phyloP scores from a whole-genome alignment of 78 protist species.

The Speleostelium caveatum region DNA sequence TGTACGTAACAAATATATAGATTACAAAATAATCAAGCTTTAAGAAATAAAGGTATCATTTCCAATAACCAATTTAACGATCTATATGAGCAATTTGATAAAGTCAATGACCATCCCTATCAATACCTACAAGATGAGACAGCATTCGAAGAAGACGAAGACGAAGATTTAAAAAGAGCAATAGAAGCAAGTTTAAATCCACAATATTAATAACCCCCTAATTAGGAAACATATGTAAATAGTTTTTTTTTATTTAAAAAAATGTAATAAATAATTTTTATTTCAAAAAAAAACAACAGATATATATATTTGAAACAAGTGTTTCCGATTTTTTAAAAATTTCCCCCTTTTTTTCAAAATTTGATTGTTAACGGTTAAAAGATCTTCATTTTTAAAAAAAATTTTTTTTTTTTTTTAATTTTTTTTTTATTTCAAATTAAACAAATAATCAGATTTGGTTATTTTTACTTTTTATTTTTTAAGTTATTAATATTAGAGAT shows the following conservation, averaged over 20 bases:
- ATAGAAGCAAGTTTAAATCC: not conserved
- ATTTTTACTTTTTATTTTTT: too few species aligned
- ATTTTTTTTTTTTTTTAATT: too few species aligned
- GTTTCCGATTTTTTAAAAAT: too few species aligned
- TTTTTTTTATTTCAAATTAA: too few species aligned
- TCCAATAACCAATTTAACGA: not conserved
- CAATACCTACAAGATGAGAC: not conserved
- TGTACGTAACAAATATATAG: not conserved
- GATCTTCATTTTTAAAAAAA: too few species aligned
- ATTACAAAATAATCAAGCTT: not conserved
- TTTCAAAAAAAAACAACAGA: too few species aligned
- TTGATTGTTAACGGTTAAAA: too few species aligned
- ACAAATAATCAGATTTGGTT: too few species aligned
- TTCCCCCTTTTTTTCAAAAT: too few species aligned
- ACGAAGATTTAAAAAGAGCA: slow-evolving; percentile 5
- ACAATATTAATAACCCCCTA: not conserved
- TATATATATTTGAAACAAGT: too few species aligned
- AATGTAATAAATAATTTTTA: too few species aligned
- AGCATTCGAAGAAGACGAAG: not conserved
- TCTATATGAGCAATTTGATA: not conserved
- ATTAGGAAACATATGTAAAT: not conserved
- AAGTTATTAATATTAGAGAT: too few species aligned
- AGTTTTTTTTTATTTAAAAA: not conserved
- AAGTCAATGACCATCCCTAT: not conserved
- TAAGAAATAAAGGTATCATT: not conserved